Base-by-base conservation (phyloP, 768 basidiomycete genomes). In the Artomyces pyxidatus region DNA sequence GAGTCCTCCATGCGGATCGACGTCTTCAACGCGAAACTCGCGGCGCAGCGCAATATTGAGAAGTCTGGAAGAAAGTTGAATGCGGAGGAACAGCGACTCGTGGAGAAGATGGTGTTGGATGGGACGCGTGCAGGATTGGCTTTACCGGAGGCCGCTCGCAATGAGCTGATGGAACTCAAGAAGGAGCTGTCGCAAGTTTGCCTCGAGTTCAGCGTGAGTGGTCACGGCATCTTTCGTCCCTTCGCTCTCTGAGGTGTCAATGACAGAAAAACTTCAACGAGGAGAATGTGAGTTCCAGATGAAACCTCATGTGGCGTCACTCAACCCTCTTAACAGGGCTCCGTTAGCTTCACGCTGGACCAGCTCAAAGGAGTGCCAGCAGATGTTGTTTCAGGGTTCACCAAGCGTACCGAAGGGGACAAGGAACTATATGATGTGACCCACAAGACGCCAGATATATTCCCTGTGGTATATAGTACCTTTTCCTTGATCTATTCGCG, bases 201-300 rank as follows among this genome's bases (percentile, higher is more conserved):
- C 62, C 67, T 89, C n/a, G 83, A 87, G 60, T 92, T 92, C 58
- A 80, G 74, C 63, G 86, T 87, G 57, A 56, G 83, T 68, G 16
- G 43, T 21, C 28, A 26, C 40, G 41, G 3, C 49, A 4, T 14
- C 37, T 38, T 26, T 23, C 17, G 25, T 12, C 27, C 23, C 4
- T 16, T n/a, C n/a, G 12, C 29, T n/a, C 37, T 1, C 45, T 41
- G 14, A 12, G 43, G 17, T 21, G 17, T 32, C 23, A 38, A 40
- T 6, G 26, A 19, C 35, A 86, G 83, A 88, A 85, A 82, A 88
- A 90, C 68, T 89, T 85, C 68, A 91, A 91, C 58, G 89, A 94
- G 64, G 90, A 93, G 61, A 81, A 85, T 38, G 87, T 85, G 54
- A 49, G 70, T 54, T 17, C 4, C 8, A 16, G 28, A 19, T 10